Percentiles rank a stretch among this genome's conserved stretches.
These are phyloP conservation scores for Eucalyptus regnans DNA, from an alignment of 345 rosid genomes.

Conservation along the genomic window DNA sequence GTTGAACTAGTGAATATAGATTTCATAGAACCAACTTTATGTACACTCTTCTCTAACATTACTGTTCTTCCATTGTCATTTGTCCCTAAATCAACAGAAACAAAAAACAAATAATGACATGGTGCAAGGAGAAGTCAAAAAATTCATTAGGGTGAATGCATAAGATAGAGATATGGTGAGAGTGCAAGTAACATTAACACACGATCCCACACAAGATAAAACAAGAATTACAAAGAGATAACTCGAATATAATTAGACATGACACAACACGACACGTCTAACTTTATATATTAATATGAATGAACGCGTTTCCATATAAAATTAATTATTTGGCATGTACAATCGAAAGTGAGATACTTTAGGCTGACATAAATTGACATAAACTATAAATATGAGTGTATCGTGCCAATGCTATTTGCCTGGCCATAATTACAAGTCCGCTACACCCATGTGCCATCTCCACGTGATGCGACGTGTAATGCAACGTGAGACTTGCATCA, in stretches of 20 bases:
- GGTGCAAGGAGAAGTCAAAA: neutral
- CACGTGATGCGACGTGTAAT: neutral
- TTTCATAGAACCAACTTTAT: neutral
- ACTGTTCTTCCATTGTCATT: neutral
- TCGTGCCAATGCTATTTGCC: neutral
- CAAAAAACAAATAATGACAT: neutral
- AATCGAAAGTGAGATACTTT: too few relatives aligned
- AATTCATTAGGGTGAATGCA: neutral
- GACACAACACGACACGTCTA: rapidly evolving
- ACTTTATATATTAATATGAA: neutral
- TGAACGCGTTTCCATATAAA: rapidly evolving
- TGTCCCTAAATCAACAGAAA: neutral
- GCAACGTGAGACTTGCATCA: neutral
- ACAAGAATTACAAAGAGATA: rapidly evolving
- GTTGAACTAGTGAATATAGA: neutral
- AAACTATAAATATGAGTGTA: rapidly evolving
- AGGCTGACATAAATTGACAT: neutral
- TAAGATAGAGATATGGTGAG: neutral
- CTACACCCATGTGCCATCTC: neutral
- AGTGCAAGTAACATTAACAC: neutral
- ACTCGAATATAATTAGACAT: rapidly evolving
- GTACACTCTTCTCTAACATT: rapidly evolving
- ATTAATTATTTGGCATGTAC: neutral
- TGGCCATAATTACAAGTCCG: neutral
- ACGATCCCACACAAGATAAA: rapidly evolving